phyloP scores from a whole-genome alignment of 2,329 filamentous ascomycete species.

The Phyllosticta paracitricarpa region DNA sequence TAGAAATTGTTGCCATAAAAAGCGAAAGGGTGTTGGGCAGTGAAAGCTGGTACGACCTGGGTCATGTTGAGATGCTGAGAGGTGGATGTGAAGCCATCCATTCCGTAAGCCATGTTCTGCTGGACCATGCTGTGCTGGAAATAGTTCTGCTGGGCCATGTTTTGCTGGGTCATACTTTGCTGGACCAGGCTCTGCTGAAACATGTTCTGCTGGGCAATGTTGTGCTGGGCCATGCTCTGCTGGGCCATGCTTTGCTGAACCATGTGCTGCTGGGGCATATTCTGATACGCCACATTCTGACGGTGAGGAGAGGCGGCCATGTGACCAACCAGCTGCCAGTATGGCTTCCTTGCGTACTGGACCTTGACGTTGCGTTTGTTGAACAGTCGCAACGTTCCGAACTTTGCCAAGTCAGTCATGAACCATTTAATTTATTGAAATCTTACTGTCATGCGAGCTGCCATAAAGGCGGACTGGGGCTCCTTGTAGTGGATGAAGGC shows the following conservation, averaged over 20 bases:
- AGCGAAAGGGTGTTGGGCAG: background rate
- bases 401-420: background rate
- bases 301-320: too few species aligned
- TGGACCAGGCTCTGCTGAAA: too few species aligned
- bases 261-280: too few species aligned
- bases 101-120: background rate
- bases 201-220: too few species aligned
- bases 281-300: too few species aligned
- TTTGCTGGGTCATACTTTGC: too few species aligned
- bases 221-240: too few species aligned
- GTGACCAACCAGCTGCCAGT: background rate
- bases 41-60: background rate
- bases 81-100: background rate
- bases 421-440: background rate
- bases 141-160: too few species aligned
- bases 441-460: constrained; percentile 1
- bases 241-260: too few species aligned
- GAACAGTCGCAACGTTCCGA: background rate
- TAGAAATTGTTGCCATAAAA: background rate
- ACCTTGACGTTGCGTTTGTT: background rate
- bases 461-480: background rate
- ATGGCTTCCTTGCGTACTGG: background rate
- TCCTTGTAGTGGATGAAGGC: background rate
- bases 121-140: too few species aligned
- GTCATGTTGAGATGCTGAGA: background rate